Percentiles rank a stretch among this genome's conserved stretches.
Evolutionary conservation across 106 monocot genomes (phyloP).

Genomic region (Apostasia shenzhenica): DNA sequence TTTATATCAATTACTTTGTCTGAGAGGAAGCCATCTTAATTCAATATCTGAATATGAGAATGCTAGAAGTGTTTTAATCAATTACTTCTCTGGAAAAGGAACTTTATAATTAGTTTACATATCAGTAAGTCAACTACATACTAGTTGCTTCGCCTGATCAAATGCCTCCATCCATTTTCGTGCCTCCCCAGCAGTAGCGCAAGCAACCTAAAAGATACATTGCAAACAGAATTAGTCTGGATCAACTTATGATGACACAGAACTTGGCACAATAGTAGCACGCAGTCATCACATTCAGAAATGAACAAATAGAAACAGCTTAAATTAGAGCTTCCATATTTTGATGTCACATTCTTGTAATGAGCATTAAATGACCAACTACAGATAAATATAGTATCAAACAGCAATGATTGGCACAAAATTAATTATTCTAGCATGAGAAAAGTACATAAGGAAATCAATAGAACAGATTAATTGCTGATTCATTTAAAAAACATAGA

Average conservation of each 20-base stretch:
- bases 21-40: neutral
- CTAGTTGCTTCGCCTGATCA: conserved; percentile 90
- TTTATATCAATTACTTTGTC: neutral
- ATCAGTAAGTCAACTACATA: conserved; percentile 7
- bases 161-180: conserved; percentile 90
- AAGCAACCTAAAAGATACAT: conserved; percentile 67
- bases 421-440: too few species aligned
- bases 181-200: conserved; percentile 65
- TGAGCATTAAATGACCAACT: too few species aligned
- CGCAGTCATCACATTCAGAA: too few species aligned
- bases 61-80: too few species aligned
- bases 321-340: too few species aligned
- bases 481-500: too few species aligned
- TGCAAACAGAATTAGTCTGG: conserved; percentile 1
- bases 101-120: neutral
- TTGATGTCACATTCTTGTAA: too few species aligned
- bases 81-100: neutral
- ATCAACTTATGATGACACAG: neutral
- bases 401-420: too few species aligned
- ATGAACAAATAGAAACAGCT: too few species aligned
- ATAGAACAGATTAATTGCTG: too few species aligned
- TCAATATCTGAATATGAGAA: neutral
- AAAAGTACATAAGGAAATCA: too few species aligned
- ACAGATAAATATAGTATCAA: too few species aligned
- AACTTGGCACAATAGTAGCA: neutral